Evolutionary conservation across 495 filamentous ascomycete genomes (phyloP).

Genomic region (Lepidopterella palustris): DNA sequence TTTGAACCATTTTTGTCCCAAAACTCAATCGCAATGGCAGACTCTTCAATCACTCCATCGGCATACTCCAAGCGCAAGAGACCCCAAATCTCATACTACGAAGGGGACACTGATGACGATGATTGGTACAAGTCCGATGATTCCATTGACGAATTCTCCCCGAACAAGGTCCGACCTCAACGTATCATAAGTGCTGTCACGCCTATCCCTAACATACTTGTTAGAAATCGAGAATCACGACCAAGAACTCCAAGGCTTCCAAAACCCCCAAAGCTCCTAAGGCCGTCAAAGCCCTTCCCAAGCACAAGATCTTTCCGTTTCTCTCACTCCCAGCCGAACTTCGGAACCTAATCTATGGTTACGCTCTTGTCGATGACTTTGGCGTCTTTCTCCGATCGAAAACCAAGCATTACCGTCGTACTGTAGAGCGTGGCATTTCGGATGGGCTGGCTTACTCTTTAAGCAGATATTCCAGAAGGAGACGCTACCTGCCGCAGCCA

Average conservation of each 20-base stretch:
- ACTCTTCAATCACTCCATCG: neutral
- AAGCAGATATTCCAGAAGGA: neutral
- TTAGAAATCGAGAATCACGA: slow-evolving; percentile 10
- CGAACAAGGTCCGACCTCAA: slow-evolving; percentile 7
- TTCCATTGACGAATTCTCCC: slow-evolving; percentile 5
- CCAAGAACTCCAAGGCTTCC: slow-evolving; percentile 4
- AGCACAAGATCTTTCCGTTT: slow-evolving; percentile 29
- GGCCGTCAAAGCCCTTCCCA: slow-evolving; percentile 15
- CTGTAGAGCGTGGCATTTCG: slow-evolving; percentile 10
- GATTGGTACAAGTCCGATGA: neutral
- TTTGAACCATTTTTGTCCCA: too few species aligned
- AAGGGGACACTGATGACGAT: slow-evolving; percentile 15
- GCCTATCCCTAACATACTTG: neutral
- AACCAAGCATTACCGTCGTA: slow-evolving; percentile 25
- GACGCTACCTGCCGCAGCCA: too few species aligned
- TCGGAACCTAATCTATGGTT: slow-evolving; percentile 28
- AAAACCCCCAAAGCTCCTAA: too few species aligned
- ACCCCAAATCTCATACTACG: slow-evolving; percentile 25
- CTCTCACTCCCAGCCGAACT: slow-evolving; percentile 31
- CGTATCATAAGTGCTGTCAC: neutral
- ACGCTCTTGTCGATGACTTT: slow-evolving; percentile 16
- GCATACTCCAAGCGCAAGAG: slow-evolving; percentile 31
- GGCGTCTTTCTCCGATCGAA: slow-evolving; percentile 23
- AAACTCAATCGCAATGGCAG: neutral
- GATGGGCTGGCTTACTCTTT: neutral